Percentiles rank a stretch among this genome's conserved stretches.
Evolutionary conservation across 2,329 filamentous ascomycete genomes (phyloP).

Genomic region (Ophiostoma montium): DNA sequence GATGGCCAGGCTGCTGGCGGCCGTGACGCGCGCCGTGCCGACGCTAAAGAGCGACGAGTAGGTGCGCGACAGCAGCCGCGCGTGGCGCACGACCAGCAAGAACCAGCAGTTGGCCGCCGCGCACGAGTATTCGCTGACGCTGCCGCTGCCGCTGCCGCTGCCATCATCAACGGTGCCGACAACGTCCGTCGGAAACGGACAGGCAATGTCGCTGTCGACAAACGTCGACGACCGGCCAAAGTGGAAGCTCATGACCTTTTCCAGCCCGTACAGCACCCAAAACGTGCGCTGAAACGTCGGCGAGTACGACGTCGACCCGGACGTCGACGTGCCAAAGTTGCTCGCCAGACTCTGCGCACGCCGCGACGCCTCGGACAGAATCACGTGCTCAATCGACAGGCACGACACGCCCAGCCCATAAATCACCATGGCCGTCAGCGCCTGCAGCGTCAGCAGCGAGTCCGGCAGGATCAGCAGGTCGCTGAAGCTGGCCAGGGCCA

Average conservation of each 20-base stretch:
- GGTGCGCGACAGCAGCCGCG: slow-evolving; percentile 17
- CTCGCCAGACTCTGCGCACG: slow-evolving; percentile 19
- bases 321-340: slow-evolving; percentile 3
- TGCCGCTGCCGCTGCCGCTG: background rate
- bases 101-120: slow-evolving; percentile 14
- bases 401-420: slow-evolving; percentile 18
- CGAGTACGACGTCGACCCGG: slow-evolving; percentile 1
- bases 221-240: slow-evolving; percentile 21
- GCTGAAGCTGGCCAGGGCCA: slow-evolving; percentile 22
- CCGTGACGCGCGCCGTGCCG: slow-evolving; percentile 16
- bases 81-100: slow-evolving; percentile 16
- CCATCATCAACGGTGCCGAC: background rate
- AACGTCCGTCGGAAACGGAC: slow-evolving; percentile 15
- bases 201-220: slow-evolving; percentile 20
- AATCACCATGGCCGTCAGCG: slow-evolving; percentile 19
- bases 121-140: too few species aligned
- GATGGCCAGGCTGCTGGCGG: slow-evolving; percentile 15
- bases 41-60: slow-evolving; percentile 19
- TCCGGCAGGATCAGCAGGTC: slow-evolving; percentile 21
- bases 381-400: slow-evolving; percentile 20
- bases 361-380: slow-evolving; percentile 19
- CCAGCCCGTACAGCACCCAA: slow-evolving; percentile 18
- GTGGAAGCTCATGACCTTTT: slow-evolving; percentile 18
- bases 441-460: slow-evolving; percentile 19
- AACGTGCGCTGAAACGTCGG: slow-evolving; percentile 18